These are phyloP conservation scores for Pleurotus djamor DNA, from an alignment of 768 basidiomycete species.

Conservation along the genomic window DNA sequence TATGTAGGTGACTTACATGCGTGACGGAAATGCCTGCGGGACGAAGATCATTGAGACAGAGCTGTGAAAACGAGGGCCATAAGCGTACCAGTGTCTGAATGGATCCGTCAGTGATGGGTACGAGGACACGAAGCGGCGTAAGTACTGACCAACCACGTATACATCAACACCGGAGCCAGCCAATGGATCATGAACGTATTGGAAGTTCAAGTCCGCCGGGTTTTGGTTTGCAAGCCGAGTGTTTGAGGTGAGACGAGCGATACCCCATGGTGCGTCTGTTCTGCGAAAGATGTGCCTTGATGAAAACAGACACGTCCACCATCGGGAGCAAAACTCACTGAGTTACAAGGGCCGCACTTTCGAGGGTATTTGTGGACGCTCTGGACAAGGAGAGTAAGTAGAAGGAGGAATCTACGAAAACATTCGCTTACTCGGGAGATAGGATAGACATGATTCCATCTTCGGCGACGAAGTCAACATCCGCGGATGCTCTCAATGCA, in stretches of 20 bases:
- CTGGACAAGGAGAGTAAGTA: neutral
- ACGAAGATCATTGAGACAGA: neutral
- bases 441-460: conserved; percentile 23
- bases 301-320: neutral
- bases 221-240: conserved; percentile 10
- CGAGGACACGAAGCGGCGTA: neutral
- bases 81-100: neutral
- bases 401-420: neutral
- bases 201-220: conserved; percentile 16
- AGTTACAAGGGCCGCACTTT: conserved; percentile 7
- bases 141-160: conserved; percentile 34
- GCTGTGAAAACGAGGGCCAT: neutral
- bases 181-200: conserved; percentile 23
- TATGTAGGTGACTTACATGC: neutral
- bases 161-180: conserved; percentile 28
- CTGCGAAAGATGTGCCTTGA: conserved; percentile 9
- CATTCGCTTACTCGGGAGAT: conserved; percentile 16
- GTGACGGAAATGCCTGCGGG: neutral
- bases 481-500: conserved; percentile 15
- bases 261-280: conserved; percentile 29
- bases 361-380: neutral
- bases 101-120: neutral
- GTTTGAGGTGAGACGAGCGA: conserved; percentile 21
- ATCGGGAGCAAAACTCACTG: conserved; percentile 15
- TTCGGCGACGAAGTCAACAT: conserved; percentile 21